phyloP scores from a whole-genome alignment of 169 alveolate species.

The Plasmodium yoelii region DNA sequence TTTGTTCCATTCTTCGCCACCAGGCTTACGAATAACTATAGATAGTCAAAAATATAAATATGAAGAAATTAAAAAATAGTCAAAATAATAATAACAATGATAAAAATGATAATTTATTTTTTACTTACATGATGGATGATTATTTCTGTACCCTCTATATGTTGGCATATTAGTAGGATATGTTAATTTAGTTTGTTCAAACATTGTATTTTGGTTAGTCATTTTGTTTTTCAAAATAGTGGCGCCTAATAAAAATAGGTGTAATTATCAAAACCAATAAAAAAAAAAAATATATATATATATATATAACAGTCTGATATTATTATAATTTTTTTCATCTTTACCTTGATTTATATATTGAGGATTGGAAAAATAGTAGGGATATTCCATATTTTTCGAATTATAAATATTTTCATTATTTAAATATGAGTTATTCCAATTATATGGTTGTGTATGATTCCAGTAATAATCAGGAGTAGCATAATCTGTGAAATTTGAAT shows the following conservation, averaged over 20 bases:
- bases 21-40: conserved; percentile 45
- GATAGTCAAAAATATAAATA: neutral
- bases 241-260: too few species aligned
- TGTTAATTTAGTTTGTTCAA: conserved; percentile 15
- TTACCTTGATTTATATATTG: conserved; percentile 43
- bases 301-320: too few species aligned
- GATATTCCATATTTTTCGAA: conserved; percentile 24
- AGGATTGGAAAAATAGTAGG: conserved; percentile 18
- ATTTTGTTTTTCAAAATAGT: too few species aligned
- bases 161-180: conserved; percentile 8
- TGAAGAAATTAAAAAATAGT: neutral
- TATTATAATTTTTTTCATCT: too few species aligned
- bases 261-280: neutral
- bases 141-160: neutral
- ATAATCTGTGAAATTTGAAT: conserved; percentile 7
- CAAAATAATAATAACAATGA: neutral
- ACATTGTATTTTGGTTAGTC: too few species aligned
- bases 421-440: conserved; percentile 25
- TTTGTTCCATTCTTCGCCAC: conserved; percentile 72
- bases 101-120: neutral
- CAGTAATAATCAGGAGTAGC: conserved; percentile 19
- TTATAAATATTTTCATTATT: conserved; percentile 32
- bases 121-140: conserved; percentile 23
- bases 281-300: too few species aligned
- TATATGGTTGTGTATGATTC: conserved; percentile 12